Evolutionary conservation across 2,329 filamentous ascomycete species (phyloP).

Genomic region (Microdochium bolleyi): DNA sequence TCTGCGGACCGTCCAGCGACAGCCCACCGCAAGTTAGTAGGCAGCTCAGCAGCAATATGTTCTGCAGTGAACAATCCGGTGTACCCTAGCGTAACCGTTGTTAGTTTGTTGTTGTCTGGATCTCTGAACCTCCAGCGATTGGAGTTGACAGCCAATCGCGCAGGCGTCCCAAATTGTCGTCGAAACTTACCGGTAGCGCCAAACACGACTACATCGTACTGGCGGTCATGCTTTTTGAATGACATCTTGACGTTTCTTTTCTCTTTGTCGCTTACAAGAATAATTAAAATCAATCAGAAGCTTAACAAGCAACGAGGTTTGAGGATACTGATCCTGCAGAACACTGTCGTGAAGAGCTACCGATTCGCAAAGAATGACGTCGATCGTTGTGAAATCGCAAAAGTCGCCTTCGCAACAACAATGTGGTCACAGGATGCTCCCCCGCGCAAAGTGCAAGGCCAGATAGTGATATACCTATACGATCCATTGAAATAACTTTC

Average conservation of each 20-base stretch:
- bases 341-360: neutral
- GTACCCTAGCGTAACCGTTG: conserved; percentile 12
- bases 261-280: no score
- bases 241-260: conserved; percentile 26
- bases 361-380: neutral
- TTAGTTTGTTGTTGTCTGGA: neutral
- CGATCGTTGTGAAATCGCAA: no score
- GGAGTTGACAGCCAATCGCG: neutral
- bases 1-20: conserved; percentile 22
- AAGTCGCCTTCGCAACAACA: no score
- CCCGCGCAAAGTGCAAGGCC: no score
- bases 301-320: no score
- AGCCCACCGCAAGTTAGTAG: conserved; percentile 20
- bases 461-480: no score
- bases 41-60: conserved; percentile 18
- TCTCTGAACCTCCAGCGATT: no score
- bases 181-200: conserved; percentile 44
- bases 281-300: no score
- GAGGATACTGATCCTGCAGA: no score
- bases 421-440: no score
- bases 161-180: neutral
- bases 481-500: neutral
- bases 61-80: conserved; percentile 21
- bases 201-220: conserved; percentile 50
- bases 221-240: conserved; percentile 39